A percentile compares a stretch with the other conserved stretches of the same genome.
These are phyloP conservation scores for Pseudogymnoascus sp. DNA, from an alignment of 2,329 filamentous ascomycete species.

Conservation along the genomic window DNA sequence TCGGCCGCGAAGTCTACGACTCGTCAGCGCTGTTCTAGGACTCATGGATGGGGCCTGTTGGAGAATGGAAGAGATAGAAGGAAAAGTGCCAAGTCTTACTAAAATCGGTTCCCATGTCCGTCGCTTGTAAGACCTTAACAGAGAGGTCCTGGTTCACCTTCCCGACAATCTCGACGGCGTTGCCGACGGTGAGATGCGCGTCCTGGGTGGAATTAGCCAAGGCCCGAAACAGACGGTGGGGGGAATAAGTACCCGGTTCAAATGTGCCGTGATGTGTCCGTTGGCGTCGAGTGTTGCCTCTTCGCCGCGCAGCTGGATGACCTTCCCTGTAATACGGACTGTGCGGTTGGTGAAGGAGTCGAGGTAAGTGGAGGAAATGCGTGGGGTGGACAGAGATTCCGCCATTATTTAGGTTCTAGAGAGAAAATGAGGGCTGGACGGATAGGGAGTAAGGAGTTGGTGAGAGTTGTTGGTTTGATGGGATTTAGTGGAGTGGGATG, in stretches of 20 bases:
- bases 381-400: slow-evolving; percentile 63
- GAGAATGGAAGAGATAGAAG: slow-evolving; percentile 9
- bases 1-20: slow-evolving; percentile 63
- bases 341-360: slow-evolving; percentile 65
- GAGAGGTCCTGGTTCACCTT: slow-evolving; percentile 68
- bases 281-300: slow-evolving; percentile 72
- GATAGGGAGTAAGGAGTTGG: neutral
- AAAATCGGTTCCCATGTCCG: slow-evolving; percentile 51
- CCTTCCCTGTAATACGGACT: slow-evolving; percentile 79
- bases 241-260: slow-evolving; percentile 54
- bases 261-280: slow-evolving; percentile 63
- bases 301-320: slow-evolving; percentile 73
- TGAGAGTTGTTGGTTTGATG: slow-evolving; percentile 9
- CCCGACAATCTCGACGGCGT: slow-evolving; percentile 68
- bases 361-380: slow-evolving; percentile 73
- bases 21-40: neutral
- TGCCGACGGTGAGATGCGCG: slow-evolving; percentile 58
- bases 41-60: neutral
- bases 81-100: slow-evolving; percentile 10
- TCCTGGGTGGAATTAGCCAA: slow-evolving; percentile 42
- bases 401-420: slow-evolving; percentile 46
- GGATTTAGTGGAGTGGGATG: slow-evolving; percentile 4
- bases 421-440: neutral
- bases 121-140: slow-evolving; percentile 60
- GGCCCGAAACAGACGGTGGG: neutral